These are phyloP conservation scores for Fusarium clavum DNA, from an alignment of 2,329 filamentous ascomycete genomes.

Conservation along the genomic window DNA sequence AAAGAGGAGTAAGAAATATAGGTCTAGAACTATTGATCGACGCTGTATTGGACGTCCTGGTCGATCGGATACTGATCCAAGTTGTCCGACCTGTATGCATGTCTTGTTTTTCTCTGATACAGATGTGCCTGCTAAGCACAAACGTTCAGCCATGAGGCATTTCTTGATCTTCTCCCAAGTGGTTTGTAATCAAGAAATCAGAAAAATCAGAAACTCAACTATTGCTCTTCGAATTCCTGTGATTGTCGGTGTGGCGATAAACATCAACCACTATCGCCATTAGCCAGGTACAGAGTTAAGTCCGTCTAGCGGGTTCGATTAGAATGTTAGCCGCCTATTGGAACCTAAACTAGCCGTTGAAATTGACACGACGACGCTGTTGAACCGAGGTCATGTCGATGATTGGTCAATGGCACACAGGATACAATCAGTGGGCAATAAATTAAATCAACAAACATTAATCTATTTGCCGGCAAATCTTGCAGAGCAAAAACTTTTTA, in stretches of 20 bases:
- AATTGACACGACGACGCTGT: constrained; percentile 1
- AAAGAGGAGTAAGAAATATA: constrained; percentile 5
- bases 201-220: not conserved
- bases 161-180: not conserved
- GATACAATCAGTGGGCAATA: not conserved
- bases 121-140: not conserved
- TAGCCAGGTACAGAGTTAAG: constrained; percentile 29
- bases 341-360: constrained; percentile 3
- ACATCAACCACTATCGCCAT: constrained; percentile 14
- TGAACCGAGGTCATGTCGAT: not conserved
- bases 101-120: not conserved
- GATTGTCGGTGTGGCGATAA: constrained; percentile 21
- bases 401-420: constrained; percentile 9
- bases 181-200: not conserved
- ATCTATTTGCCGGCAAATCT: constrained; percentile 1
- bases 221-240: not conserved
- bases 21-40: constrained; percentile 42
- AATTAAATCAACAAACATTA: constrained; percentile 1
- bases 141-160: not conserved
- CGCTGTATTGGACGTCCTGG: constrained; percentile 10
- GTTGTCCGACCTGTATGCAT: constrained; percentile 9
- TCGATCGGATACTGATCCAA: constrained; percentile 17
- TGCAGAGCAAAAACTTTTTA: not conserved
- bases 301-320: constrained; percentile 2
- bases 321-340: constrained; percentile 15